Conservation (phyloP, 2,329 filamentous ascomycete species). For the Fusarium pseudocircinatum region DNA sequence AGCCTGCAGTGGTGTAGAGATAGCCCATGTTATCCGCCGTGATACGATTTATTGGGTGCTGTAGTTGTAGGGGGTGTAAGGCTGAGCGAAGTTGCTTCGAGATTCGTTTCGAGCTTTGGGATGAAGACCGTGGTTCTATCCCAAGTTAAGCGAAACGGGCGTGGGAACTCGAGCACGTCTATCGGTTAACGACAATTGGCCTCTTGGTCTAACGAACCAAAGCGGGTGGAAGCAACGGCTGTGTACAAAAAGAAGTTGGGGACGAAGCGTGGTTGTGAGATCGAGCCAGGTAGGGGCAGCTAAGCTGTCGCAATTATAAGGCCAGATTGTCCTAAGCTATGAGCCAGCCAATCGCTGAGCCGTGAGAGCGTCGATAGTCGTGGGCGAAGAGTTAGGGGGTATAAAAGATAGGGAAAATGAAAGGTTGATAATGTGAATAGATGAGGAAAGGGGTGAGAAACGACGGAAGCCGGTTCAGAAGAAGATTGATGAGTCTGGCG, state of each 20-base stretch:
- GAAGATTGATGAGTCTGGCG: slow-evolving; percentile 37
- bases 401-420: not conserved
- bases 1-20: slow-evolving; percentile 51
- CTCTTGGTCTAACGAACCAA: slow-evolving; percentile 2
- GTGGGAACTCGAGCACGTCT: slow-evolving; percentile 6
- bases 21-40: slow-evolving; percentile 51
- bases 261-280: slow-evolving; percentile 18
- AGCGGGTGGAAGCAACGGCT: slow-evolving; percentile 5
- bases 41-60: slow-evolving; percentile 19
- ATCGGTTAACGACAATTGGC: slow-evolving; percentile 1
- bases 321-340: slow-evolving; percentile 47
- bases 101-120: slow-evolving; percentile 18
- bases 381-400: not conserved
- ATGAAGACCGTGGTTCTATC: slow-evolving; percentile 12
- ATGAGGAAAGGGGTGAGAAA: slow-evolving; percentile 29
- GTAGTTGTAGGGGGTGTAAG: slow-evolving; percentile 16
- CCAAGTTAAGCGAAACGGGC: slow-evolving; percentile 1
- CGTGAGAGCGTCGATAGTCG: slow-evolving; percentile 22
- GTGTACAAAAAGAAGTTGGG: slow-evolving; percentile 4
- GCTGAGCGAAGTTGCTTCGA: slow-evolving; percentile 16
- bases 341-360: slow-evolving; percentile 29
- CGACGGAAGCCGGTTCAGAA: slow-evolving; percentile 26
- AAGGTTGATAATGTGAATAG: slow-evolving; percentile 21
- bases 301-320: slow-evolving; percentile 44
- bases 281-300: slow-evolving; percentile 21